Evolutionary conservation across 306 rosid species (phyloP).

Genomic region (Erythrophleum fordii): DNA sequence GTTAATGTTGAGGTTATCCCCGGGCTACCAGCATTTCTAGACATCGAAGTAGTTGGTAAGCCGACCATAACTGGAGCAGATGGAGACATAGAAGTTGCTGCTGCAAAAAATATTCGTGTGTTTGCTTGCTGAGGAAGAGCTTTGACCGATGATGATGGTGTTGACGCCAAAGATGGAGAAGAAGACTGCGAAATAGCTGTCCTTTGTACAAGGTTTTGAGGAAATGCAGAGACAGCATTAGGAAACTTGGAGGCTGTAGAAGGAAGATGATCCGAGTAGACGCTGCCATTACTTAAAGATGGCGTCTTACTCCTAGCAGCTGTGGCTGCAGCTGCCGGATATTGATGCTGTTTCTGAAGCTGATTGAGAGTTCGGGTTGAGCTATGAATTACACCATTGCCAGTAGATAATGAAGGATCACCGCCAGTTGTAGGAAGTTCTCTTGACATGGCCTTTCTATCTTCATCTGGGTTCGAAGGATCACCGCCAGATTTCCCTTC

Average conservation of each 20-base stretch:
- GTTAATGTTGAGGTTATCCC: constrained; percentile 67
- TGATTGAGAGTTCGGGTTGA: constrained; percentile 65
- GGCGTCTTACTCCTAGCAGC: constrained; percentile 65
- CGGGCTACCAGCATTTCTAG: constrained; percentile 89
- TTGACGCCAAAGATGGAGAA: constrained; percentile 65
- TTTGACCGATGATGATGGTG: constrained; percentile 70
- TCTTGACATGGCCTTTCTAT: constrained; percentile 59
- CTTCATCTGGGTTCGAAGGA: constrained; percentile 72
- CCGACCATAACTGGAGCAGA: constrained; percentile 83
- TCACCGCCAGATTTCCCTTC: constrained; percentile 66
- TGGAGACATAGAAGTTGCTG: constrained; percentile 78
- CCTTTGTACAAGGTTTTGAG: constrained; percentile 76
- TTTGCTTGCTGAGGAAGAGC: constrained; percentile 64
- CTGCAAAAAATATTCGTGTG: constrained; percentile 80
- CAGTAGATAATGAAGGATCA: constrained; percentile 54
- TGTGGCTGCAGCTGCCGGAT: constrained; percentile 52
- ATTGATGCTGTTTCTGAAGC: constrained; percentile 69
- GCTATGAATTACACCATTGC: constrained; percentile 69
- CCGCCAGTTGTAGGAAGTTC: constrained; percentile 60
- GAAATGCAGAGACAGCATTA: constrained; percentile 68
- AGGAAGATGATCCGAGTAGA: constrained; percentile 69
- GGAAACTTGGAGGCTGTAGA: constrained; percentile 71
- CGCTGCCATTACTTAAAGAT: constrained; percentile 66
- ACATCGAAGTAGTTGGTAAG: constrained; percentile 79
- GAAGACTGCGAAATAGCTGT: constrained; percentile 51